These are phyloP conservation scores for Polychytrium aggregatum DNA, from an alignment of 192 early-diverging fungal genomes.

Conservation along the genomic window DNA sequence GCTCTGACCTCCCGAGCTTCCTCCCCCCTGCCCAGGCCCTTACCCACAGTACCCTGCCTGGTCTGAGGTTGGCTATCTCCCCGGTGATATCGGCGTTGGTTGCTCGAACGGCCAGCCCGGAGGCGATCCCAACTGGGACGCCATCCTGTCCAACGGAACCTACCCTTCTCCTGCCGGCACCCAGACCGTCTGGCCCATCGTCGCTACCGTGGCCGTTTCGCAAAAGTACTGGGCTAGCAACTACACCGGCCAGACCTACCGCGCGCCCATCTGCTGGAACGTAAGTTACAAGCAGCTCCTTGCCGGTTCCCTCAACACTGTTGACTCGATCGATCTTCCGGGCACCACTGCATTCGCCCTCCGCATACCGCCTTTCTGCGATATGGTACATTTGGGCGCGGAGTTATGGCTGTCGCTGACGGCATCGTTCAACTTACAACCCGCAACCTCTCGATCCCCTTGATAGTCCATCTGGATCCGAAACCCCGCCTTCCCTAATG, in stretches of 20 bases:
- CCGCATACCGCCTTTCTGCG: too few relatives aligned
- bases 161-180: too few relatives aligned
- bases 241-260: slow-evolving; percentile 10
- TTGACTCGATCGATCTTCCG: too few relatives aligned
- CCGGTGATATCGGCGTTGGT: slow-evolving; percentile 23
- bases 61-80: slow-evolving; percentile 17
- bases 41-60: slow-evolving; percentile 10
- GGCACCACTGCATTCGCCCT: too few relatives aligned
- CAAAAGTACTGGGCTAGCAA: neutral
- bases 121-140: slow-evolving; percentile 25
- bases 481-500: slow-evolving; percentile 2
- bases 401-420: too few relatives aligned
- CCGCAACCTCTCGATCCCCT: too few relatives aligned
- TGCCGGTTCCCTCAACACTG: too few relatives aligned
- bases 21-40: slow-evolving; percentile 15
- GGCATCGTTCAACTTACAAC: too few relatives aligned
- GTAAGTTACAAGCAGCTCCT: too few relatives aligned
- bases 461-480: slow-evolving; percentile 12
- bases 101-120: slow-evolving; percentile 21
- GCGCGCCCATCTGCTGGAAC: too few relatives aligned
- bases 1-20: too few relatives aligned
- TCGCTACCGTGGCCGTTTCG: slow-evolving; percentile 24
- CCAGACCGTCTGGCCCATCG: slow-evolving; percentile 17
- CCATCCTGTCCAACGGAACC: slow-evolving; percentile 6
- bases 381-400: too few relatives aligned